Evolutionary conservation across 805 yeast genomes (phyloP), one percentile per base, ranked within the genome.

Genomic region (Starmera pachycereana): DNA sequence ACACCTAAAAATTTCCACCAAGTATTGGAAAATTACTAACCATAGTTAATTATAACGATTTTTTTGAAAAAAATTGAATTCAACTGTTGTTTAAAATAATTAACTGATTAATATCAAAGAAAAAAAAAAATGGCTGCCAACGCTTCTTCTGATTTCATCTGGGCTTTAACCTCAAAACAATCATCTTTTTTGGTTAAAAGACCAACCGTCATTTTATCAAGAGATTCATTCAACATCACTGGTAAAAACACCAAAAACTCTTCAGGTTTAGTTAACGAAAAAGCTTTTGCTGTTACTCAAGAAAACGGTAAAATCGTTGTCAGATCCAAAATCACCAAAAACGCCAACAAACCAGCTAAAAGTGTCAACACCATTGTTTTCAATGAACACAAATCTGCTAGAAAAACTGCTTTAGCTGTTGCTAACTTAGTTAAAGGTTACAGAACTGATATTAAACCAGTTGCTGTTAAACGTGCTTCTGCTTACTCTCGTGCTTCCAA

Each of bases 141-240:
- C 60, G 57, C 52, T 42, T 56, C 60, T 40, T 60, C 58, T 68
- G 76, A 71, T 51, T 64, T 71, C 44, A 57, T 71, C 64, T 71
- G 76, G 76, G 71, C 67, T 51, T 54, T 71, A 40, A 62, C 72
- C 62, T 68, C 71, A 51, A 52, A 60, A 50, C 61, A 70, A 65
- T 60, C 68, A 42, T 52, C 68, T 45, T 71, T 49, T 67, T 61
- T 71, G 43, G 73, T 71, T 48, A 70, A 69, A 68, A 61, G 70
- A 50, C 46, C 63, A 46, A 70, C 67, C 44, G 57, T 58, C 42
- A 56, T 51, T 44, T 61, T 68, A 57, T 70, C 76, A 49, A 53
- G 62, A 41, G 77, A 72, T 61, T 75, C 76, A 52, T 60, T 71
- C 51, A 71, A 70, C 66, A 59, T 62, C 48, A 55, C 66, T 41